phyloP scores from a whole-genome alignment of 257 asterid genomes.

The Plectranthus barbatus region DNA sequence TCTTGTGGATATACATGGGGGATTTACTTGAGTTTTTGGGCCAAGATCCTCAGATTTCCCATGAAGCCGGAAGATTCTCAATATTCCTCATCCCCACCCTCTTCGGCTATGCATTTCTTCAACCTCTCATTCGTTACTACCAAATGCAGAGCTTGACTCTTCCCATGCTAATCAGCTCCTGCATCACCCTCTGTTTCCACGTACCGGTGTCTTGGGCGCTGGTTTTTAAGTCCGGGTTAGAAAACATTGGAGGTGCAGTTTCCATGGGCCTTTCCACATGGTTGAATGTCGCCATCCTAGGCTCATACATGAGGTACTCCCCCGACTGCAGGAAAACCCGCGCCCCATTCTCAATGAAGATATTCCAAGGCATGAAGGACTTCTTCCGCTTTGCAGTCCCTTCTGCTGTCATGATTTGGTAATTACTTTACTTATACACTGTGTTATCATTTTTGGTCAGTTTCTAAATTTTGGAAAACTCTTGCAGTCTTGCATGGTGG shows the following conservation, averaged over 20 bases:
- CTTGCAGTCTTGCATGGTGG: conserved; percentile 78
- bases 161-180: conserved; percentile 52
- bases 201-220: conserved; percentile 45
- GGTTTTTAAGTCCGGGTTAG: conserved; percentile 33
- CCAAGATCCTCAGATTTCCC: conserved; percentile 76
- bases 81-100: conserved; percentile 63
- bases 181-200: conserved; percentile 45
- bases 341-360: conserved; percentile 42
- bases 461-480: neutral
- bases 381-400: conserved; percentile 56
- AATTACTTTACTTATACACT: neutral
- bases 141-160: conserved; percentile 55
- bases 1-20: conserved; percentile 53
- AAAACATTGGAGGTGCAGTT: conserved; percentile 50
- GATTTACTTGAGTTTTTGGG: conserved; percentile 40
- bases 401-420: conserved; percentile 72
- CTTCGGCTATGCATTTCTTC: conserved; percentile 51
- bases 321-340: conserved; percentile 45
- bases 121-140: conserved; percentile 43
- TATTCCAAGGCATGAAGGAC: conserved; percentile 44
- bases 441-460: neutral
- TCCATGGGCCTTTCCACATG: conserved; percentile 51
- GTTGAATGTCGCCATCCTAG: conserved; percentile 42
- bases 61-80: conserved; percentile 60
- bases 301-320: conserved; percentile 41